These are phyloP conservation scores for Fusarium siculi DNA, from an alignment of 2,329 filamentous ascomycete species.

Conservation along the genomic window DNA sequence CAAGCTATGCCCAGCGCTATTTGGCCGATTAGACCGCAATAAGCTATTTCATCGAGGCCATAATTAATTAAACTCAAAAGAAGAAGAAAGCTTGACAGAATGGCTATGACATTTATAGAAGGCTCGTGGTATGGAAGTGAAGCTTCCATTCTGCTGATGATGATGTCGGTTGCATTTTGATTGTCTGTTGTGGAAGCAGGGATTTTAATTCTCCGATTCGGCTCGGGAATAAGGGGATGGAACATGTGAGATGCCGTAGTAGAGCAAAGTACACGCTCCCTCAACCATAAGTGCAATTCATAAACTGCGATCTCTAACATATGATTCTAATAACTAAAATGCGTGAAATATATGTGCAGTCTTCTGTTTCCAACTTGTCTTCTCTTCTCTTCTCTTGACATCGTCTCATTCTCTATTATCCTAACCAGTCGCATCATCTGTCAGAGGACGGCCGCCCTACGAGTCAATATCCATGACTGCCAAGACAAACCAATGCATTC, in stretches of 20 bases:
- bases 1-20: constrained; percentile 76
- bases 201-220: neutral
- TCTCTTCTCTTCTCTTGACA: neutral
- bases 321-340: accelerated
- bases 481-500: neutral
- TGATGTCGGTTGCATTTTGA: neutral
- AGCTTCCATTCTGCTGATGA: constrained; percentile 8
- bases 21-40: constrained; percentile 78
- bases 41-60: constrained; percentile 67
- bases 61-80: constrained; percentile 68
- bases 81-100: constrained; percentile 70
- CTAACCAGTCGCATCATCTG: neutral
- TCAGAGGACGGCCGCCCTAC: neutral
- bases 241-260: no score
- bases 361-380: neutral
- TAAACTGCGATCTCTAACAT: neutral
- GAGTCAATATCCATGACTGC: neutral
- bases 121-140: constrained; percentile 71
- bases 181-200: neutral
- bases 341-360: accelerated
- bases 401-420: neutral
- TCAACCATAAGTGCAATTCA: neutral
- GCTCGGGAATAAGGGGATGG: neutral
- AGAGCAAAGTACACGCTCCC: no score
- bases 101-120: constrained; percentile 66